Percentiles rank a stretch among this genome's conserved stretches.
Conservation (phyloP, 164 flowering plant genomes). For the Pachysandra terminalis region DNA sequence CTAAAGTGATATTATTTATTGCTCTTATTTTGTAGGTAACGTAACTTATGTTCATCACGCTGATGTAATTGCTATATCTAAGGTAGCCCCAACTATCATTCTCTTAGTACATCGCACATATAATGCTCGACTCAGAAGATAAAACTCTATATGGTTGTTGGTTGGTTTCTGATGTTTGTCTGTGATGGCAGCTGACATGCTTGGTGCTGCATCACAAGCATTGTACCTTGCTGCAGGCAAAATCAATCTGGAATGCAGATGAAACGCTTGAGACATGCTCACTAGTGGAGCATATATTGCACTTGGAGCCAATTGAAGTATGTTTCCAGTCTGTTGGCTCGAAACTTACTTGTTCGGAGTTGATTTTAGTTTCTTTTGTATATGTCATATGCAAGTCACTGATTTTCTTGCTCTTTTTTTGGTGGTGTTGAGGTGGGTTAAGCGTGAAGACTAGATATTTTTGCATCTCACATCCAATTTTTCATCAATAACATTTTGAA, state of each 20-base stretch:
- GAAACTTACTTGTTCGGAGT: neutral
- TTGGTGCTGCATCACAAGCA: slow-evolving; percentile 62
- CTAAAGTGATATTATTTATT: neutral
- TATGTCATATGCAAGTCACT: neutral
- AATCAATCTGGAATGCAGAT: slow-evolving; percentile 86
- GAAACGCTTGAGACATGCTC: slow-evolving; percentile 47
- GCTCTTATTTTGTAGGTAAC: slow-evolving; percentile 38
- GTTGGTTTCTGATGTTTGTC: slow-evolving; percentile 12
- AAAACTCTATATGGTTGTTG: neutral
- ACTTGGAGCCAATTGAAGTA: slow-evolving; percentile 88
- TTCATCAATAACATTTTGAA: no score
- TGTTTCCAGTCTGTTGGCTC: slow-evolving; percentile 8
- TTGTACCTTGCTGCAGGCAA: slow-evolving; percentile 52
- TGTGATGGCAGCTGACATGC: slow-evolving; percentile 78
- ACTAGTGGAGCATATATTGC: slow-evolving; percentile 71
- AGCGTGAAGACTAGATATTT: no score
- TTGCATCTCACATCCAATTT: no score
- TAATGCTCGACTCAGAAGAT: neutral
- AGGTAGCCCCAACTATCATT: slow-evolving; percentile 42
- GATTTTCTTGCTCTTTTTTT: neutral
- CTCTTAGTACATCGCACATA: neutral
- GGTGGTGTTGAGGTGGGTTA: neutral
- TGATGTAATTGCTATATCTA: slow-evolving; percentile 66
- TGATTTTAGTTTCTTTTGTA: no score
- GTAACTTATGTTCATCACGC: slow-evolving; percentile 43